Evolutionary conservation across 495 filamentous ascomycete species (phyloP), one percentile per base, ranked within the genome.

Genomic region (Penicillium cosmopolitanum): DNA sequence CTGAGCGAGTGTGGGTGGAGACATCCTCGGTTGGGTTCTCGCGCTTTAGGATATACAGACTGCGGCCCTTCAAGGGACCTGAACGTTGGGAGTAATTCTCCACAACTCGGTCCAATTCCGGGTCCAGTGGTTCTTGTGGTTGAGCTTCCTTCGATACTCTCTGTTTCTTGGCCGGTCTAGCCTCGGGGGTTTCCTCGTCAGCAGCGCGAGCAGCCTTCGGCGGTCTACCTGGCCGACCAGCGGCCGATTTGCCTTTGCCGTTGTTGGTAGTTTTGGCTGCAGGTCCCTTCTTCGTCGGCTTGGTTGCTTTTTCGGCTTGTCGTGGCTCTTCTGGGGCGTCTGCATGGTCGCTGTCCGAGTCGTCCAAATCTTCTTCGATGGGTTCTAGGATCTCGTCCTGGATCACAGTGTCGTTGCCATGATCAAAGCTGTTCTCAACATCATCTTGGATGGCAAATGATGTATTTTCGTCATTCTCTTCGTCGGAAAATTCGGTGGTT

Each of bases 21-120:
- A 73, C 77, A 31, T 71, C 66, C 56, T 85, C 75, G 13, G 72
- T 68, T 21, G 85, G 89, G 0, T 81, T 85, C 64, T 91, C 87
- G 51, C 86, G 84, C 48, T 91, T 89, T 53, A 89, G 77, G 54
- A 91, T 87, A 55, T 89, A 83, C 4, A 93, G 78, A 51, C 86
- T 87, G 55, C 86, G 85, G 55, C 77, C 76, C 52, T 78, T 80
- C 52, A 78, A 63, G n/a, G 75, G 76, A 10, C 77, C 77, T 18
- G 76, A 74, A 40, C 73, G 77, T 51, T 73, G 75, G 44, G 73
- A 68, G 48, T 80, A 76, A 46, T 77, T 73, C 47, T 78, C 74
- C 15, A 79, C 73, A 38, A 79, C 68, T 18, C 67, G 69, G 44
- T 78, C 71, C 50, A 80, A 57, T 40, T 79, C 71, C 0, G 76